Base-by-base conservation (phyloP, 176 grass and related monocot species). In the Poa annua region DNA sequence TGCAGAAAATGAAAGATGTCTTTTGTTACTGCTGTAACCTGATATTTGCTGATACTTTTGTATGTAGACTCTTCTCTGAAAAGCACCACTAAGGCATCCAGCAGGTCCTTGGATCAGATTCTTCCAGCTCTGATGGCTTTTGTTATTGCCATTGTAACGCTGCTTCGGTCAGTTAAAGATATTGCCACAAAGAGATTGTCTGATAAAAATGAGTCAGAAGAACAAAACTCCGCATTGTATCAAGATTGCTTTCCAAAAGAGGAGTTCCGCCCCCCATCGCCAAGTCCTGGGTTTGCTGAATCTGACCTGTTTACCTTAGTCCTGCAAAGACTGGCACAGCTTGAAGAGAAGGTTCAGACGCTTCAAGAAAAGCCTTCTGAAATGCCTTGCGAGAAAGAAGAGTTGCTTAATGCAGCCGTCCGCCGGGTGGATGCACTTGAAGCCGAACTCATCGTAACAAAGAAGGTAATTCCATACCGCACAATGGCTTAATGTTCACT, bases 321-420 rank as follows among this genome's bases (percentile, higher is more conserved):
- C 55, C 57, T 99, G 75, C 88, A 82, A 85, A 99, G 92, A 74
- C 74, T 99, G 48, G 85, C 78, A 81, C 89, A 99, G 61, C 88
- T 99, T 17, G 96, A 99, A 88, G 91, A 85, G 75, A 99, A 99
- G 83, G 77, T 99, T 66, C 76, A 88, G 77, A 85, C 88, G 77
- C 93, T 99, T 76, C 83, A 96, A 82, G 89, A 85, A 66, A 99
- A 95, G 48, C 93, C 91, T 79, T 96, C 80, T 78, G 91, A 99
- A 80, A 96, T 99, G 96, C 96, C 96, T 38, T 87, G 85, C 6
- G 96, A 99, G 87, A 96, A 99, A 83, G 96, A 99, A 87, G 96
- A 99, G 83, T 66, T 99, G 63, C 96, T 99, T 77, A 86, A 93
- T 64, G 96, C 96, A 13, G 93, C 93, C n/a, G 89, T 99, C n/a